Evolutionary conservation across 495 filamentous ascomycete species (phyloP).

Genomic region (Penicillium flavigenum): DNA sequence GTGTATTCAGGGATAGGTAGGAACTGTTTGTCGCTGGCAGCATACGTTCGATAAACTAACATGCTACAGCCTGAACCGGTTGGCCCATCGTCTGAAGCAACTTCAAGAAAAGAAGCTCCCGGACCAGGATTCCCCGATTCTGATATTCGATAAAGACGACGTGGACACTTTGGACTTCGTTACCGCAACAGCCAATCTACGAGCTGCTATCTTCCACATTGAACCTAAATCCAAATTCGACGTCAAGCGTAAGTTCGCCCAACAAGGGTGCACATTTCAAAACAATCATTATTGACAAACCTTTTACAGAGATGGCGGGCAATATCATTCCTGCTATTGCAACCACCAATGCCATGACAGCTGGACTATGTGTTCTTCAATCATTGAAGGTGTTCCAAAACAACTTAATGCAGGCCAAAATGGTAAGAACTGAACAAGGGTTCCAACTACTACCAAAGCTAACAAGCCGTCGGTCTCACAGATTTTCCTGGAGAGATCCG

Average conservation of each 20-base stretch:
- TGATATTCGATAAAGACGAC: slow-evolving; percentile 97
- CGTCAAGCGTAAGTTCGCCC: slow-evolving; percentile 67
- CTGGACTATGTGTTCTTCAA: slow-evolving; percentile 88
- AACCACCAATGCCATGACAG: slow-evolving; percentile 96
- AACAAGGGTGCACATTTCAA: background rate
- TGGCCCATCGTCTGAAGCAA: slow-evolving; percentile 70
- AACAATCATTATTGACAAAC: background rate
- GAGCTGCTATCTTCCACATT: slow-evolving; percentile 82
- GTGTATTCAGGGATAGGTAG: slow-evolving; percentile 79
- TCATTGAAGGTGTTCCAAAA: slow-evolving; percentile 85
- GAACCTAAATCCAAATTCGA: slow-evolving; percentile 89
- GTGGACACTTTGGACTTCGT: slow-evolving; percentile 95
- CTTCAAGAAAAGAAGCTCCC: slow-evolving; percentile 50
- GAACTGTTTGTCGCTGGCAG: background rate
- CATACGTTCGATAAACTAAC: slow-evolving; percentile 14
- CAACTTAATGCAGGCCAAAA: slow-evolving; percentile 63
- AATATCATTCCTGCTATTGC: slow-evolving; percentile 99
- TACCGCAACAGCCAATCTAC: slow-evolving; percentile 81
- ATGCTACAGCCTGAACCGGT: slow-evolving; percentile 59
- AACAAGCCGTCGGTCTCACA: slow-evolving; percentile 23
- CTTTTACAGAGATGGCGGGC: slow-evolving; percentile 81
- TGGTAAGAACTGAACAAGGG: slow-evolving; percentile 32
- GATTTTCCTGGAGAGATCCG: slow-evolving; percentile 76
- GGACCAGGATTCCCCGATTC: slow-evolving; percentile 54
- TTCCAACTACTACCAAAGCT: slow-evolving; percentile 1